These are phyloP conservation scores for Picea mariana DNA, from an alignment of 83 land plant species.

Conservation along the genomic window DNA sequence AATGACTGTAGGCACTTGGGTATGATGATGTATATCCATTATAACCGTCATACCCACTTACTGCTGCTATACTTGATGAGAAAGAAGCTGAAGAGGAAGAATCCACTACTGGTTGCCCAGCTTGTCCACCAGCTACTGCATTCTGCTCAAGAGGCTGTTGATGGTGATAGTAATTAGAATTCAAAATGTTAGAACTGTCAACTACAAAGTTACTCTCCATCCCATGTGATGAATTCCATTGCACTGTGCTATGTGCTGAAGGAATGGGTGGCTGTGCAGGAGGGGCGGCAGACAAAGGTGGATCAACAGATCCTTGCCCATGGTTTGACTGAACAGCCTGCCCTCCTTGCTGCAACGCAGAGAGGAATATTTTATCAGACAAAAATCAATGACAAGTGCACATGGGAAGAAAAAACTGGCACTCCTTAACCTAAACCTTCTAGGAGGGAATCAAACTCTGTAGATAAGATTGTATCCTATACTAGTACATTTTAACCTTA, in stretches of 20 bases:
- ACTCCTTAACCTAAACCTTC: background rate
- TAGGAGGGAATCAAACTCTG: background rate
- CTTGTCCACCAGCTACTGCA: slow-evolving; percentile 17
- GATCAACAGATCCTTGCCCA: slow-evolving; percentile 32
- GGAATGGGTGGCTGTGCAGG: slow-evolving; percentile 22
- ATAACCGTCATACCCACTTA: slow-evolving; percentile 53
- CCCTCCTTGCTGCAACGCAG: slow-evolving; percentile 13
- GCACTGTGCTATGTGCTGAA: slow-evolving; percentile 21
- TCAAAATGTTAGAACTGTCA: slow-evolving; percentile 22
- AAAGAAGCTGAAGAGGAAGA: slow-evolving; percentile 29
- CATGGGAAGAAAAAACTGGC: background rate
- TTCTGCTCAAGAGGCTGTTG: slow-evolving; percentile 20
- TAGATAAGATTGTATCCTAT: background rate
- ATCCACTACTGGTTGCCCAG: slow-evolving; percentile 24
- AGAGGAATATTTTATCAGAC: background rate
- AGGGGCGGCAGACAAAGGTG: slow-evolving; percentile 15
- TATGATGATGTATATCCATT: slow-evolving; percentile 36
- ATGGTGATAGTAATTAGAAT: slow-evolving; percentile 25
- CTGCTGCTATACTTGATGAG: slow-evolving; percentile 33
- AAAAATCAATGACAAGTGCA: background rate
- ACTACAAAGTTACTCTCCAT: slow-evolving; percentile 21
- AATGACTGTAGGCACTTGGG: slow-evolving; percentile 31
- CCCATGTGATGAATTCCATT: slow-evolving; percentile 28
- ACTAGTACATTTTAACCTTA: background rate
- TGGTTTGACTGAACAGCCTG: slow-evolving; percentile 34